phyloP scores from a whole-genome alignment of 768 basidiomycete species.

The Tylopilus sp. region DNA sequence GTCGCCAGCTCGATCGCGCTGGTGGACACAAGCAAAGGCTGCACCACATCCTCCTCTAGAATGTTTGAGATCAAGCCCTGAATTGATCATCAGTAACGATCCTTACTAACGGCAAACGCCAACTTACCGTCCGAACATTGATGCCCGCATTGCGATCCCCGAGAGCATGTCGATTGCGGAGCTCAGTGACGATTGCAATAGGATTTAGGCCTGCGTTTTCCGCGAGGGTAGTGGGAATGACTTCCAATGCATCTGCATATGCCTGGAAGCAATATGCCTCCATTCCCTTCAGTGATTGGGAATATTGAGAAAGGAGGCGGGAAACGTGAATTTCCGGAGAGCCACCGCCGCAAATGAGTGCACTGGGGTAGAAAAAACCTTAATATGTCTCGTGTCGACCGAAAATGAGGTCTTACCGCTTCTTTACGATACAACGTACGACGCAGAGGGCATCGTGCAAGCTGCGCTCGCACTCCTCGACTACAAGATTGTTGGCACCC shows the following conservation, averaged over 20 bases:
- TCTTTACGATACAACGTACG: conserved; percentile 96
- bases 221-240: conserved; percentile 95
- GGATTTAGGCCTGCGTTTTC: conserved; percentile 99
- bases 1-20: conserved; percentile 94
- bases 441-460: conserved; percentile 99
- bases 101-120: neutral
- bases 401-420: conserved; percentile 57
- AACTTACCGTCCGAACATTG: conserved; percentile 89
- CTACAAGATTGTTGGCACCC: conserved; percentile 87
- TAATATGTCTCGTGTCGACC: neutral
- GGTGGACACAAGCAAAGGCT: conserved; percentile 91
- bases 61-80: conserved; percentile 98
- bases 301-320: conserved; percentile 82
- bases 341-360: conserved; percentile 93
- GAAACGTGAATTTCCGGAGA: conserved; percentile 99
- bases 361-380: conserved; percentile 43
- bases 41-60: conserved; percentile 94
- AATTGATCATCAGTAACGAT: conserved; percentile 6
- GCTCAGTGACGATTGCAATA: conserved; percentile 96
- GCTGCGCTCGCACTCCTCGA: conserved; percentile 97
- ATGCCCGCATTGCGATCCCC: conserved; percentile 96
- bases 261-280: conserved; percentile 99
- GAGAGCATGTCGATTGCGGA: conserved; percentile 93
- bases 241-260: conserved; percentile 95
- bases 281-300: conserved; percentile 94